Evolutionary conservation across 73 alveolate genomes (phyloP).

Genomic region (Halteria grandinella): DNA sequence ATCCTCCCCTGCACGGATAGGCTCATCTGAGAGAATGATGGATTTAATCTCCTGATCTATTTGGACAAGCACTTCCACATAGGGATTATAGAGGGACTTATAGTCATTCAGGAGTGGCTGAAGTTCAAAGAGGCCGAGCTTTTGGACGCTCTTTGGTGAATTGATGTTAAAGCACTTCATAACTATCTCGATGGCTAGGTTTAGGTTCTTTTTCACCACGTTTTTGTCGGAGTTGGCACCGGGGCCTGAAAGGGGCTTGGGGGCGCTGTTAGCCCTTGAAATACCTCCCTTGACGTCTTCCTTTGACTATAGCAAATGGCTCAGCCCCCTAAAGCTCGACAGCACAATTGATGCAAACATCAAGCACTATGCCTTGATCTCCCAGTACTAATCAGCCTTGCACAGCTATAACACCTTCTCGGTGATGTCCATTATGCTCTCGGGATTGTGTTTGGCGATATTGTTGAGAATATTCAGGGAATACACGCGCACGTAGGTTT

Average conservation of each 20-base stretch:
- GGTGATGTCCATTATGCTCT: slow-evolving; percentile 62
- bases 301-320: slow-evolving; percentile 19
- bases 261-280: slow-evolving; percentile 7
- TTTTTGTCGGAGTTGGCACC: slow-evolving; percentile 45
- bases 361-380: slow-evolving; percentile 71
- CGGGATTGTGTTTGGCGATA: slow-evolving; percentile 61
- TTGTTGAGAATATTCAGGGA: slow-evolving; percentile 64
- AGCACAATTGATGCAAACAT: slow-evolving; percentile 52
- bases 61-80: slow-evolving; percentile 32
- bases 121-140: slow-evolving; percentile 52
- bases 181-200: slow-evolving; percentile 27
- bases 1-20: slow-evolving; percentile 49
- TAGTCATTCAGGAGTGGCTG: slow-evolving; percentile 56
- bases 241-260: slow-evolving; percentile 10
- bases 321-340: slow-evolving; percentile 21
- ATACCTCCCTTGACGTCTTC: slow-evolving; percentile 10
- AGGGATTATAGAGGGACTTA: slow-evolving; percentile 40
- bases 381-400: slow-evolving; percentile 67
- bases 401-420: slow-evolving; percentile 58
- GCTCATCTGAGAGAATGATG: slow-evolving; percentile 22
- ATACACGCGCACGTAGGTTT: slow-evolving; percentile 54
- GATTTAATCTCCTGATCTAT: slow-evolving; percentile 36
- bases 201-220: slow-evolving; percentile 23
- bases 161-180: slow-evolving; percentile 48
- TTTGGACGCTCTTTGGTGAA: slow-evolving; percentile 56